phyloP scores from a whole-genome alignment of 2,329 filamentous ascomycete species.

The Penicillium sp. region DNA sequence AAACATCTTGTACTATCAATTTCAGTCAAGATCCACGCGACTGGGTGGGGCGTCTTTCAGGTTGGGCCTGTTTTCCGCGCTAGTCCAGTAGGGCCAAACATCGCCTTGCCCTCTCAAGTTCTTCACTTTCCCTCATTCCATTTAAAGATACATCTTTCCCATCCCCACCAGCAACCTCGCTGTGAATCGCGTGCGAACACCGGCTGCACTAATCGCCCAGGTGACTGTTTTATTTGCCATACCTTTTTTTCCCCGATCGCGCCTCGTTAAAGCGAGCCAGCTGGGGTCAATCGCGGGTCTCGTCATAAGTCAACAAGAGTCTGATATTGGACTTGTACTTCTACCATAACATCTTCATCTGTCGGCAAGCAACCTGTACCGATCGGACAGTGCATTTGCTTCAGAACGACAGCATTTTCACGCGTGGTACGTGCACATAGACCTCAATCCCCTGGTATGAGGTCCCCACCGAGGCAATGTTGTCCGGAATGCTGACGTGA shows the following conservation, averaged over 20 bases:
- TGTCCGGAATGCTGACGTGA: slow-evolving; percentile 40
- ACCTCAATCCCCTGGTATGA: slow-evolving; percentile 33
- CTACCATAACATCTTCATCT: slow-evolving; percentile 24
- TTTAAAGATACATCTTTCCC: slow-evolving; percentile 26
- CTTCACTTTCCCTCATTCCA: slow-evolving; percentile 34
- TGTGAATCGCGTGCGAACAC: slow-evolving; percentile 15
- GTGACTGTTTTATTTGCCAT: slow-evolving; percentile 17
- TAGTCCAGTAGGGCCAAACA: slow-evolving; percentile 45
- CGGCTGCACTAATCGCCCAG: slow-evolving; percentile 13
- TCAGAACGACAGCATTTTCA: slow-evolving; percentile 32
- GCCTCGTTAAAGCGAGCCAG: slow-evolving; percentile 21
- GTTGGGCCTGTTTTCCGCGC: slow-evolving; percentile 40
- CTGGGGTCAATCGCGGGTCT: slow-evolving; percentile 25
- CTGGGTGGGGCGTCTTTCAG: slow-evolving; percentile 41
- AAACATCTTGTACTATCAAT: slow-evolving; percentile 6
- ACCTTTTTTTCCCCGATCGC: slow-evolving; percentile 14
- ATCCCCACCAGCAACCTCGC: slow-evolving; percentile 13
- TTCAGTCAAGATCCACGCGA: slow-evolving; percentile 30
- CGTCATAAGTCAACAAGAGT: slow-evolving; percentile 31
- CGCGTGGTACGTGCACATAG: slow-evolving; percentile 39
- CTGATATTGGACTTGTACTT: slow-evolving; percentile 21
- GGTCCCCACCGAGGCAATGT: slow-evolving; percentile 33
- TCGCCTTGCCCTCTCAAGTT: slow-evolving; percentile 41
- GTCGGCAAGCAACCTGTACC: slow-evolving; percentile 15
- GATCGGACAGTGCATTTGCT: slow-evolving; percentile 24